These are phyloP conservation scores for Alternaria tenuissima DNA, from an alignment of 2,329 filamentous ascomycete species.

Conservation along the genomic window DNA sequence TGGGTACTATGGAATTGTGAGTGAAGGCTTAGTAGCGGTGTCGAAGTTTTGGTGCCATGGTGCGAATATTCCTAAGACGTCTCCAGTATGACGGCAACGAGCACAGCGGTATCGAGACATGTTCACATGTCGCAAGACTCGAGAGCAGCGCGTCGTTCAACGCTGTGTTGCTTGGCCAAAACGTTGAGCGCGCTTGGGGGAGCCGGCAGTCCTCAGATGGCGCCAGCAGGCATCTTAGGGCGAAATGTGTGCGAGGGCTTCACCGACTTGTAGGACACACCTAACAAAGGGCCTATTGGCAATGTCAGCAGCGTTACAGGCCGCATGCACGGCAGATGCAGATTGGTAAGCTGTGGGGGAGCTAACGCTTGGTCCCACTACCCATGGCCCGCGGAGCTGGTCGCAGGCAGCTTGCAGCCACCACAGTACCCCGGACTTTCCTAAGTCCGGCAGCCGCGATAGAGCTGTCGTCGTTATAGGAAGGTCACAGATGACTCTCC, in stretches of 20 bases:
- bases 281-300: background rate
- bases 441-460: background rate
- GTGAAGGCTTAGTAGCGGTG: background rate
- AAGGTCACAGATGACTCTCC: background rate
- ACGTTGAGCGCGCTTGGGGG: conserved; percentile 1
- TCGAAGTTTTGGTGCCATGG: background rate
- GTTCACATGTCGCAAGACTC: conserved; percentile 5
- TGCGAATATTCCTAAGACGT: background rate
- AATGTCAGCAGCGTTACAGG: conserved; percentile 8
- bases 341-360: conserved; percentile 13
- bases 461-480: background rate
- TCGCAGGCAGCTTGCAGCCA: background rate
- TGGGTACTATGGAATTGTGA: background rate
- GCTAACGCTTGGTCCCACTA: conserved; percentile 6
- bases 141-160: background rate
- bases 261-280: conserved; percentile 1
- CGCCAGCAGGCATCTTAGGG: background rate
- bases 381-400: background rate
- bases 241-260: conserved; percentile 4
- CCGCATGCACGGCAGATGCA: background rate
- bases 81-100: background rate
- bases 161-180: conserved; percentile 1
- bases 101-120: background rate
- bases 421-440: conserved; percentile 1
- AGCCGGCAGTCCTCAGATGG: background rate